Conservation (phyloP, 768 basidiomycete species). For the Psilocybe subaeruginosa region DNA sequence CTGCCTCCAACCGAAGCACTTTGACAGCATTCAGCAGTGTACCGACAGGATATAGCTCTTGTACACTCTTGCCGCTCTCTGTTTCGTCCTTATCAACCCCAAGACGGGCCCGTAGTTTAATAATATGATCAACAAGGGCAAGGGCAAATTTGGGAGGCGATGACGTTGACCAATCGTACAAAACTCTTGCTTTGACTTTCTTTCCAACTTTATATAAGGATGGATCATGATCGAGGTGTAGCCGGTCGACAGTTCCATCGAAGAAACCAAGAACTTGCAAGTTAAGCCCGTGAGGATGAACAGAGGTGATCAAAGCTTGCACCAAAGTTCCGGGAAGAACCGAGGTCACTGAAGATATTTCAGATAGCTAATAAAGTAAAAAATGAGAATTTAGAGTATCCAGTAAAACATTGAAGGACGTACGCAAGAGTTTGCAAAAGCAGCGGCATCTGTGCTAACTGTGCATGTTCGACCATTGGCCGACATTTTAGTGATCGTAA, state of each 20-base stretch:
- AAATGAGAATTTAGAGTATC: neutral
- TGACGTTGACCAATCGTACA: slow-evolving; percentile 78
- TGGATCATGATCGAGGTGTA: slow-evolving; percentile 64
- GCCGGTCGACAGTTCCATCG: slow-evolving; percentile 84
- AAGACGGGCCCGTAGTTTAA: slow-evolving; percentile 52
- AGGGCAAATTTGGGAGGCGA: slow-evolving; percentile 87
- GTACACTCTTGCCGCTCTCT: slow-evolving; percentile 34
- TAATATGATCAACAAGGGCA: slow-evolving; percentile 71
- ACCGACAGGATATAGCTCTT: slow-evolving; percentile 74
- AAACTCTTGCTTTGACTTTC: slow-evolving; percentile 81
- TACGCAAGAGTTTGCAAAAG: slow-evolving; percentile 59
- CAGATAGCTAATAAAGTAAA: slow-evolving; percentile 55
- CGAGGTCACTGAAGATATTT: slow-evolving; percentile 77
- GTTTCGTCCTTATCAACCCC: slow-evolving; percentile 23
- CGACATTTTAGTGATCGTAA: slow-evolving; percentile 67
- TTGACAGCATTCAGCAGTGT: slow-evolving; percentile 71
- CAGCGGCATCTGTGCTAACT: slow-evolving; percentile 56
- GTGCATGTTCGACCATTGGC: slow-evolving; percentile 81
- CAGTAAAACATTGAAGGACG: slow-evolving; percentile 23
- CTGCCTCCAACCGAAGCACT: slow-evolving; percentile 73
- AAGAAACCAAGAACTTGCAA: slow-evolving; percentile 92
- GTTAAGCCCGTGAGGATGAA: slow-evolving; percentile 75
- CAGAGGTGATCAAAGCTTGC: slow-evolving; percentile 78
- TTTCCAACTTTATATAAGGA: slow-evolving; percentile 63
- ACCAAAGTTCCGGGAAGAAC: slow-evolving; percentile 87